These are phyloP conservation scores for Auricularia auricula-judae DNA, from an alignment of 768 basidiomycete species.

Conservation along the genomic window DNA sequence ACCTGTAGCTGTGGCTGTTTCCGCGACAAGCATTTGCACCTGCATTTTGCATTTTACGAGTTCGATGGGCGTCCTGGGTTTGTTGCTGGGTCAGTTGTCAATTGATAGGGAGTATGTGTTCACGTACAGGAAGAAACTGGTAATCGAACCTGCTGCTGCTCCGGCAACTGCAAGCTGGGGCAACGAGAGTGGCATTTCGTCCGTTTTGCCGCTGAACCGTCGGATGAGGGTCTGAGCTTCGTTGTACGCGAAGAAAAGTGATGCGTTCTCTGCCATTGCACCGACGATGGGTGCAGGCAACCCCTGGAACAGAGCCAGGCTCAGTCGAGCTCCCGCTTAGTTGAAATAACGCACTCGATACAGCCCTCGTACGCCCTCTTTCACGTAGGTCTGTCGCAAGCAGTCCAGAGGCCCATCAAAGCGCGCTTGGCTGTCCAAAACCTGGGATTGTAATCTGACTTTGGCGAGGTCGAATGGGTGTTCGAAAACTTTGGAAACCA, in stretches of 20 bases:
- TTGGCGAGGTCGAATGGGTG: constrained; percentile 95
- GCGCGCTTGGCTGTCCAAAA: constrained; percentile 54
- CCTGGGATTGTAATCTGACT: constrained; percentile 86
- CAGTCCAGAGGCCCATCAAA: constrained; percentile 88
- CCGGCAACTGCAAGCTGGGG: constrained; percentile 70
- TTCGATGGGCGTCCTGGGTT: constrained; percentile 75
- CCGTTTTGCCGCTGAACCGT: constrained; percentile 22
- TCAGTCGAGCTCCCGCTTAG: no score
- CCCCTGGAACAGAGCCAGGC: constrained; percentile 39
- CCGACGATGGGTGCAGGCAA: constrained; percentile 85
- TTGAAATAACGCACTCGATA: constrained; percentile 56
- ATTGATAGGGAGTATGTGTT: not conserved
- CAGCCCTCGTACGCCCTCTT: constrained; percentile 75
- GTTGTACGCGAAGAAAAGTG: constrained; percentile 77
- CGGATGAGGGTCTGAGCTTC: constrained; percentile 58
- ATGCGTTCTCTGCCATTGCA: constrained; percentile 86
- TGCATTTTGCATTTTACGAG: constrained; percentile 98
- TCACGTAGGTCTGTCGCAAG: constrained; percentile 63
- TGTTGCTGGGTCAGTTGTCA: not conserved
- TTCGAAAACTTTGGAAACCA: constrained; percentile 80
- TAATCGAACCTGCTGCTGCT: constrained; percentile 74
- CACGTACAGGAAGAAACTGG: constrained; percentile 79
- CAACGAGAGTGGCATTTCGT: constrained; percentile 38
- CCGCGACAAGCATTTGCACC: constrained; percentile 67
- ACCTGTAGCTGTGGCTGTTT: constrained; percentile 10